These are phyloP conservation scores for Lachnellula subtilissima DNA, from an alignment of 2,329 filamentous ascomycete genomes.

Conservation along the genomic window DNA sequence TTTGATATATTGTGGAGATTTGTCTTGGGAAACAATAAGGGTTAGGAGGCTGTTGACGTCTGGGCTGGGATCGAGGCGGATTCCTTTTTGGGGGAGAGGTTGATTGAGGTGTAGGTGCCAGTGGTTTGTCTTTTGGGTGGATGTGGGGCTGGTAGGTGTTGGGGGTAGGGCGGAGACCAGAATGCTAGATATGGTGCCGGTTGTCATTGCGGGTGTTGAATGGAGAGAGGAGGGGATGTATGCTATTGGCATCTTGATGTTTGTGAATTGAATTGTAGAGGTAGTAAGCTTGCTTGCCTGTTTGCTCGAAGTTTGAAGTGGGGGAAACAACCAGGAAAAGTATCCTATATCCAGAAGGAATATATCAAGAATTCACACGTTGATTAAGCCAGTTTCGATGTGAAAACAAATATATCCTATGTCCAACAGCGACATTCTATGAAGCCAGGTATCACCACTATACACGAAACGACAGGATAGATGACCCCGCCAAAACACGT, in stretches of 20 bases:
- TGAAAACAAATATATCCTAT: too few species aligned
- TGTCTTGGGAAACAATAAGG: not conserved
- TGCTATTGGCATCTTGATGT: not conserved
- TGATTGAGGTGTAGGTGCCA: not conserved
- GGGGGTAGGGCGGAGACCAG: not conserved
- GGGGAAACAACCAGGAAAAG: too few species aligned
- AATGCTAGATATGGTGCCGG: not conserved
- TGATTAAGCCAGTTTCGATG: too few species aligned
- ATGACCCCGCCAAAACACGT: not conserved
- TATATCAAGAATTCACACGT: too few species aligned
- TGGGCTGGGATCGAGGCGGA: not conserved
- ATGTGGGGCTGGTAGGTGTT: not conserved
- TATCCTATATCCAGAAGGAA: too few species aligned
- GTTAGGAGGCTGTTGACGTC: not conserved
- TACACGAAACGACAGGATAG: too few species aligned
- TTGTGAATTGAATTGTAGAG: not conserved
- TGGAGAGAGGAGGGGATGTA: not conserved
- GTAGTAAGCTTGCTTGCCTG: too few species aligned
- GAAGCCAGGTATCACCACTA: too few species aligned
- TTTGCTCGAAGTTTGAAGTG: too few species aligned
- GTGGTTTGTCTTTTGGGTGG: not conserved
- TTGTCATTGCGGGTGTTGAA: not conserved
- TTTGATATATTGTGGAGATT: not conserved
- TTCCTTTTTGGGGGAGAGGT: not conserved
- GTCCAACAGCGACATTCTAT: too few species aligned